phyloP scores from a whole-genome alignment of 805 yeast genomes.

The Yarrowia osloensis region DNA sequence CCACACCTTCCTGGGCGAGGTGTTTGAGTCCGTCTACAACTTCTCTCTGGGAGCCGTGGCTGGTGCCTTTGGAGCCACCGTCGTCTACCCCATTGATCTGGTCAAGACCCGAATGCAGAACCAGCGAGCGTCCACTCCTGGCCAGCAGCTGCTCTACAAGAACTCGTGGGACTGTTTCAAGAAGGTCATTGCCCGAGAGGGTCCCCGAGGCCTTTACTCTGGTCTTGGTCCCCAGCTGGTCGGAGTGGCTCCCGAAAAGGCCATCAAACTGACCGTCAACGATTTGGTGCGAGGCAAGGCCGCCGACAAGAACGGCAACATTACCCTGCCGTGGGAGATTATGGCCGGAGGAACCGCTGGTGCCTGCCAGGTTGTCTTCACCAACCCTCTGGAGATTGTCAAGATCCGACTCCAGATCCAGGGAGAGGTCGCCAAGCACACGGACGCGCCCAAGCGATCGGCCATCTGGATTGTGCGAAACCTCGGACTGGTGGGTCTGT shows the following conservation, averaged over 20 bases:
- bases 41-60: conserved; percentile 91
- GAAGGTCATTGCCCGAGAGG: conserved; percentile 76
- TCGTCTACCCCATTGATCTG: conserved; percentile 93
- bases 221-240: conserved; percentile 92
- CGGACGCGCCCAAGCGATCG: conserved; percentile 47
- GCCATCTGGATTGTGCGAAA: conserved; percentile 75
- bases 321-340: conserved; percentile 65
- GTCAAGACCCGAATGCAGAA: conserved; percentile 98
- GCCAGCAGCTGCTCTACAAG: conserved; percentile 55
- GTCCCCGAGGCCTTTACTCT: conserved; percentile 81
- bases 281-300: conserved; percentile 79
- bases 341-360: conserved; percentile 94
- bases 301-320: conserved; percentile 51
- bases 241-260: conserved; percentile 98
- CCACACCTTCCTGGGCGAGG: conserved; percentile 52
- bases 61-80: conserved; percentile 98
- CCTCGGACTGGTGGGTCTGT: conserved; percentile 81
- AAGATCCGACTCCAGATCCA: conserved; percentile 93
- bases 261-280: conserved; percentile 91
- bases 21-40: conserved; percentile 84
- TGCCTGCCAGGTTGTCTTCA: conserved; percentile 92
- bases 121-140: conserved; percentile 66
- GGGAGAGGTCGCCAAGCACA: conserved; percentile 61
- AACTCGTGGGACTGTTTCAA: conserved; percentile 84
- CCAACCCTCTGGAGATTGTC: conserved; percentile 94